Evolutionary conservation across 441 rosid genomes (phyloP), one percentile per base, ranked within the genome.

Genomic region (Jatropha podagrica): DNA sequence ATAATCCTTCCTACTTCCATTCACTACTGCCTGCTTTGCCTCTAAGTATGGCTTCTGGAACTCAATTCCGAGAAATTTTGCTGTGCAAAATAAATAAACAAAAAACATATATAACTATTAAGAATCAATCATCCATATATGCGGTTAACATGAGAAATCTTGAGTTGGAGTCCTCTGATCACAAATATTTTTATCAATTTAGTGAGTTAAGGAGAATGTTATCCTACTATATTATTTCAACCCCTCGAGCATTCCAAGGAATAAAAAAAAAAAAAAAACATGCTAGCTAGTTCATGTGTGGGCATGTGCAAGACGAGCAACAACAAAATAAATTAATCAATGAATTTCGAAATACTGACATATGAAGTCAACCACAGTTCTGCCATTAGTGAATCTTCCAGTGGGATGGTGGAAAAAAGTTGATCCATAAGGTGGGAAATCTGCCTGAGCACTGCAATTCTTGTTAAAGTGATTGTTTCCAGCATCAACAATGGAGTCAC

Each of bases 381-480:
- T 84, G 73, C 90, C 95, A 61, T 90, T 87, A 38, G 95, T 90
- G 85, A 92, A 92, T 78, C 95, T 85, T 6, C 95, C 95, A 32
- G 91, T 90, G 9, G 90, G 91, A 38, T 41, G 83, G 79, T 80
- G 85, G 72, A 87, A 87, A 78, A 88, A 90, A 10, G 79, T 78
- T 13, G 92, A 83, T 8, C 90, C 91, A 14, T 89, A 88, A 69
- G 92, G 94, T 18, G 88, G 83, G 59, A 85, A 92, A 83, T 89
- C 87, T 14, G 92, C 94, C 76, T 85, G 91, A 20, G 84, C 92
- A 20, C 84, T 79, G 73, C 94, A 90, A 62, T 86, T 89, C 69
- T 83, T 77, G 81, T 80, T 87, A 73, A 83, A 84, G 67, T 81
- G 91, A 72, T 87, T 90, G 88, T 83, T 92, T 65, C 92, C 92